Evolutionary conservation across 148 eudicot species (phyloP).

Genomic region (Chenopodium formosanum): DNA sequence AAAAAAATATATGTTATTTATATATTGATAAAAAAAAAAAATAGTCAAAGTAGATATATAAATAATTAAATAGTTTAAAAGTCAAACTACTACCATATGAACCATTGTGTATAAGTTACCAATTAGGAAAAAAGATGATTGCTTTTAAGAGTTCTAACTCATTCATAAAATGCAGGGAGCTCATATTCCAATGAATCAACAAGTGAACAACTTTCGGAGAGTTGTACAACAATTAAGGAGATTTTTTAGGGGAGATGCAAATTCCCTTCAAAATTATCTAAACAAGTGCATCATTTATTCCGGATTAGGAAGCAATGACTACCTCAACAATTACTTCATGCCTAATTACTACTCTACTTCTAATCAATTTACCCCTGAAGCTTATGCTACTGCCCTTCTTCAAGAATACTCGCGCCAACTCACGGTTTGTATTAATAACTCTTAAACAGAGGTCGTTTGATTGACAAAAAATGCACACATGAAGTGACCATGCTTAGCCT

Average conservation of each 20-base stretch:
- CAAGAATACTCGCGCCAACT: slow-evolving; percentile 69
- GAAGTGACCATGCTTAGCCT: too few relatives aligned
- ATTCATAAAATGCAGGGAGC: slow-evolving; percentile 44
- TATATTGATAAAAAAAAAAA: too few relatives aligned
- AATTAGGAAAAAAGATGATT: too few relatives aligned
- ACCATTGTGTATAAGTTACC: too few relatives aligned
- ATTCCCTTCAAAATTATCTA: slow-evolving; percentile 40
- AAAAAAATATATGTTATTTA: too few relatives aligned
- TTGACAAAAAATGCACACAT: too few relatives aligned
- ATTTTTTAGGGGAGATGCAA: slow-evolving; percentile 49
- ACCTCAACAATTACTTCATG: slow-evolving; percentile 94
- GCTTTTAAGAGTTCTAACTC: neutral
- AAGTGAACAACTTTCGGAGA: slow-evolving; percentile 57
- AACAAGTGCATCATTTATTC: slow-evolving; percentile 65
- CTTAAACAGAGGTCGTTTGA: neutral
- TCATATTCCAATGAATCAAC: slow-evolving; percentile 70
- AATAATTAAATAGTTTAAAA: too few relatives aligned
- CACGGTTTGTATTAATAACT: slow-evolving; percentile 36
- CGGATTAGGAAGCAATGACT: slow-evolving; percentile 90
- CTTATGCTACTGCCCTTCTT: slow-evolving; percentile 61
- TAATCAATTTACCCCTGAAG: slow-evolving; percentile 48
- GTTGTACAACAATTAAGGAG: slow-evolving; percentile 49
- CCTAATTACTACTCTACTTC: slow-evolving; percentile 47
- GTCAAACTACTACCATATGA: too few relatives aligned
- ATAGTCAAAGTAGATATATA: too few relatives aligned